Percentiles rank a stretch among this genome's conserved stretches.
Conservation (phyloP, 768 basidiomycete genomes). For the Trametes sanguinea region DNA sequence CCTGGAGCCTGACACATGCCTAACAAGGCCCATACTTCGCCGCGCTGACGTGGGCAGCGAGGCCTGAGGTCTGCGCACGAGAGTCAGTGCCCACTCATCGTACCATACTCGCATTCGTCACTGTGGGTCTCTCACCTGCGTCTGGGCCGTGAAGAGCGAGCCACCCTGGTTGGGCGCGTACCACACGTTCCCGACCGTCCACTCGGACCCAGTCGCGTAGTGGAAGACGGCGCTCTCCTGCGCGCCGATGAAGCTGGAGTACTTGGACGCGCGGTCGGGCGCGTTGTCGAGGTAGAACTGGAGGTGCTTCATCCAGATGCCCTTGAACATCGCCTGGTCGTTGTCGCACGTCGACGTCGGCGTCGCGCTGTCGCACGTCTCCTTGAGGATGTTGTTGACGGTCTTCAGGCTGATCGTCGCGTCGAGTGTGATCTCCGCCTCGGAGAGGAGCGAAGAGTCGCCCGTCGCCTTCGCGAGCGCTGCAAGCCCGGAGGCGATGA, state of each 20-base stretch:
- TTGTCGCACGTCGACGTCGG: conserved; percentile 14
- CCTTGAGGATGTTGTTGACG: conserved; percentile 18
- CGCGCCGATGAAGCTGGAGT: conserved; percentile 19
- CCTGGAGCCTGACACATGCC: no score
- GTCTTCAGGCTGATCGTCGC: conserved; percentile 18
- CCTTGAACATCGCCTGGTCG: conserved; percentile 15
- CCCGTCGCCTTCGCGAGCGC: conserved; percentile 35
- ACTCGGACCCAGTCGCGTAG: conserved; percentile 1
- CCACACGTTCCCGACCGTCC: conserved; percentile 39
- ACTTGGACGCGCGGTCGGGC: conserved; percentile 15
- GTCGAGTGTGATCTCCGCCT: conserved; percentile 26
- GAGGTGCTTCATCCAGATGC: conserved; percentile 25
- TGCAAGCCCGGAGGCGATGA: conserved; percentile 55
- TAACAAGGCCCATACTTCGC: conserved; percentile 13
- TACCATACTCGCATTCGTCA: not conserved
- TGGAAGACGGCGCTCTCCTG: conserved; percentile 15
- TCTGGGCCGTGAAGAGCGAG: conserved; percentile 33
- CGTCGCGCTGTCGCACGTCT: conserved; percentile 25
- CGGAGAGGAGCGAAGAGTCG: conserved; percentile 11
- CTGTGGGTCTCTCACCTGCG: conserved; percentile 1
- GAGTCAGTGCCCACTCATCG: not conserved
- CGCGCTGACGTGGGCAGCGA: conserved; percentile 9
- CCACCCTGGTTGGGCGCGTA: conserved; percentile 33
- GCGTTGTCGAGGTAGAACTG: conserved; percentile 25
- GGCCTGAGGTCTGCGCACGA: conserved; percentile 1